A percentile compares a stretch with the other conserved stretches of the same genome.
phyloP scores from a whole-genome alignment of 495 filamentous ascomycete genomes.

The Pseudoneurospora amorphoporcata region DNA sequence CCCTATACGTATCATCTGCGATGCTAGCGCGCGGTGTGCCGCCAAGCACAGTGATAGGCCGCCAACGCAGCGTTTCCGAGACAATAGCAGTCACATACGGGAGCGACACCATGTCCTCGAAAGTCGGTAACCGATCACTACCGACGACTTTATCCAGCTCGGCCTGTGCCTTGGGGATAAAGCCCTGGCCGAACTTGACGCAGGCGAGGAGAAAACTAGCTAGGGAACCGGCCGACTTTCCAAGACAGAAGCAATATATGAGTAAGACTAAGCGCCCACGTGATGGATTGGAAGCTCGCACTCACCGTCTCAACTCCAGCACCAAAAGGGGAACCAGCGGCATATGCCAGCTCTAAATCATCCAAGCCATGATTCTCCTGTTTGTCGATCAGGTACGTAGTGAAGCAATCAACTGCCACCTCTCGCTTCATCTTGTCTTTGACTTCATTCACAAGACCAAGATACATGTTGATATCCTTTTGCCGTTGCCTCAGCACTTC shows the following conservation, averaged over 20 bases:
- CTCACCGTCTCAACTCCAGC: slow-evolving; percentile 56
- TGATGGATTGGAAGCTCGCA: background rate
- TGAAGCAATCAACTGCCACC: slow-evolving; percentile 36
- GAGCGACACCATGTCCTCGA: slow-evolving; percentile 35
- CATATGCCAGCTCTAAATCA: slow-evolving; percentile 46
- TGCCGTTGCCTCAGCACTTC: slow-evolving; percentile 41
- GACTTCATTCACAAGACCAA: slow-evolving; percentile 35
- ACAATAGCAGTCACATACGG: slow-evolving; percentile 38
- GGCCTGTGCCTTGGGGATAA: slow-evolving; percentile 38
- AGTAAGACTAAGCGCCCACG: slow-evolving; percentile 1
- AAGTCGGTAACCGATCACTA: slow-evolving; percentile 35
- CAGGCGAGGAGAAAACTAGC: slow-evolving; percentile 49
- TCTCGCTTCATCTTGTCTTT: slow-evolving; percentile 22
- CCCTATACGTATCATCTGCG: slow-evolving; percentile 44
- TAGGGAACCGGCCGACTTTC: slow-evolving; percentile 32
- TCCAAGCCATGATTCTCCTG: slow-evolving; percentile 34
- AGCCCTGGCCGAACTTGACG: slow-evolving; percentile 36
- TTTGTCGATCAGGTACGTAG: slow-evolving; percentile 39
- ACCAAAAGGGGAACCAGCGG: slow-evolving; percentile 49
- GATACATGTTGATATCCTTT: slow-evolving; percentile 41
- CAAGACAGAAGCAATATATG: slow-evolving; percentile 32
- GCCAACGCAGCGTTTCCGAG: slow-evolving; percentile 44
- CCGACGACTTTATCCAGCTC: slow-evolving; percentile 49
- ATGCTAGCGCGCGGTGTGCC: slow-evolving; percentile 50
- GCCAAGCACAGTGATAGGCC: slow-evolving; percentile 38